Evolutionary conservation across 1,284 basidiomycete genomes (phyloP).

Genomic region (Moniliophthora roreri): DNA sequence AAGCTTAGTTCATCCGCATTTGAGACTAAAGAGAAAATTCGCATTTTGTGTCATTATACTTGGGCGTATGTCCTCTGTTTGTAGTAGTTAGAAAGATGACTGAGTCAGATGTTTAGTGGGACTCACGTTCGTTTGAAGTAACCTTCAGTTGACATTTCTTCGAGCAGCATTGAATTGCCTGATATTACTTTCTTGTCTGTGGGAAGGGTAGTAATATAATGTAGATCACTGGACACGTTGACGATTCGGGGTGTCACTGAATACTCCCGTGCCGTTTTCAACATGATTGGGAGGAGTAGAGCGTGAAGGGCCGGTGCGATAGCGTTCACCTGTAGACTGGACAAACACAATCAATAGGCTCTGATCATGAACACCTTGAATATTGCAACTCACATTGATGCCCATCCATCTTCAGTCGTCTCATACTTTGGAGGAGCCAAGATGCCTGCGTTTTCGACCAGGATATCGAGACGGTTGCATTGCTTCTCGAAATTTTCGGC

Average conservation of each 20-base stretch:
- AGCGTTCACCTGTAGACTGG: slow-evolving; percentile 43
- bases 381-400: slow-evolving; percentile 28
- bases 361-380: not conserved
- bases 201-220: slow-evolving; percentile 26
- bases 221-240: slow-evolving; percentile 37
- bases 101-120: no score
- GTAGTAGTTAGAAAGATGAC: no score
- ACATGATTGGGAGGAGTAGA: slow-evolving; percentile 39
- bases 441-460: slow-evolving; percentile 40
- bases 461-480: slow-evolving; percentile 35
- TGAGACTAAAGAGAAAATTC: slow-evolving; percentile 10
- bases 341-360: not conserved
- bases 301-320: slow-evolving; percentile 37
- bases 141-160: slow-evolving; percentile 28
- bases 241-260: slow-evolving; percentile 33
- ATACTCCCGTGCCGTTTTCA: slow-evolving; percentile 31
- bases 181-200: slow-evolving; percentile 21
- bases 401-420: slow-evolving; percentile 37
- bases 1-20: not conserved
- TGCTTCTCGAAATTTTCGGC: slow-evolving; percentile 34
- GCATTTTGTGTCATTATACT: slow-evolving; percentile 31
- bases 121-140: slow-evolving; percentile 26
- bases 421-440: slow-evolving; percentile 15
- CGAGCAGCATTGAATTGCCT: slow-evolving; percentile 24
- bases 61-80: not conserved